These are phyloP conservation scores for Penicillium maclennaniae DNA, from an alignment of 495 filamentous ascomycete species.

Conservation along the genomic window DNA sequence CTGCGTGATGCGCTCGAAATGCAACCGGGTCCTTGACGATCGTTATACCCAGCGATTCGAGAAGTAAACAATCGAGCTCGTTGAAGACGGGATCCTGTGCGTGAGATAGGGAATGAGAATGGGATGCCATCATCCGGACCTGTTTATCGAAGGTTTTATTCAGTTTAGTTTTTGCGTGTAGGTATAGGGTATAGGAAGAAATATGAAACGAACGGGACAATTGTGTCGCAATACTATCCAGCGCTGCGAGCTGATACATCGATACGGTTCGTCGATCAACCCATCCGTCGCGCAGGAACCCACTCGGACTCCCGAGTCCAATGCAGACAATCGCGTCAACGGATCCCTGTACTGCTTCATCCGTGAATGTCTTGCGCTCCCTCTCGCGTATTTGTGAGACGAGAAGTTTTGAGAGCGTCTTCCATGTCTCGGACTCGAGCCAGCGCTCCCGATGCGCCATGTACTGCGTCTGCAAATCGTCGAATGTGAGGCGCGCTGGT, in stretches of 20 bases:
- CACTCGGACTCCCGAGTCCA: slow-evolving; percentile 53
- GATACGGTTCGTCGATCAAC: slow-evolving; percentile 43
- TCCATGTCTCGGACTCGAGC: slow-evolving; percentile 29
- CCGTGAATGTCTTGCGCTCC: background rate
- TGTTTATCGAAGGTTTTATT: background rate
- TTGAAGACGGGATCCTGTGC: slow-evolving; percentile 75
- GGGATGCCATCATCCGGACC: background rate
- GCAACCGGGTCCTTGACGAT: slow-evolving; percentile 55
- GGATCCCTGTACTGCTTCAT: background rate
- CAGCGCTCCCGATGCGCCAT: slow-evolving; percentile 23
- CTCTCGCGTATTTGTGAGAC: background rate
- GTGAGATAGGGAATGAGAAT: slow-evolving; percentile 31
- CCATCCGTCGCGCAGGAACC: slow-evolving; percentile 44
- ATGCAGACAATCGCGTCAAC: slow-evolving; percentile 43
- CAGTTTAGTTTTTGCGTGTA: no score
- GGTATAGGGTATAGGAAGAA: background rate
- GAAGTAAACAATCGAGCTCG: slow-evolving; percentile 53
- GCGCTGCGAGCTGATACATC: slow-evolving; percentile 59
- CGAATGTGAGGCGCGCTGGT: slow-evolving; percentile 32
- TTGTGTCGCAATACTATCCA: slow-evolving; percentile 48
- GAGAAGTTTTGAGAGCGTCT: slow-evolving; percentile 7
- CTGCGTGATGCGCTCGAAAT: slow-evolving; percentile 52
- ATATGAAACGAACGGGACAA: slow-evolving; percentile 14
- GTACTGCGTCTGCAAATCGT: slow-evolving; percentile 37
- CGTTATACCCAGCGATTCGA: slow-evolving; percentile 47